Conservation (phyloP, 768 basidiomycete species). For the Tulasnella sp. region DNA sequence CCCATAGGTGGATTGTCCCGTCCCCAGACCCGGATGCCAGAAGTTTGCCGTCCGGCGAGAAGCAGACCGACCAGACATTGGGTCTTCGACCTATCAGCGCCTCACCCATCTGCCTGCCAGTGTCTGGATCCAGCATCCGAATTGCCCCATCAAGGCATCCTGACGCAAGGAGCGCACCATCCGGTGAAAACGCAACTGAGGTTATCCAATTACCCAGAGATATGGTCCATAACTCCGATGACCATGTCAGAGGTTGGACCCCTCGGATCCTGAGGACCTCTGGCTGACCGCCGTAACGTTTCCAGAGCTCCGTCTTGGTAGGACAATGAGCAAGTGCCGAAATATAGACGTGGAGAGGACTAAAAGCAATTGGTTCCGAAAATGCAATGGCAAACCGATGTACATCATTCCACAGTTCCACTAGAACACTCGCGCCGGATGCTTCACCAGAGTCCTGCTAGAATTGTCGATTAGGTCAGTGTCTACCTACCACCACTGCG, state of each 20-base stretch:
- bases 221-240: not conserved
- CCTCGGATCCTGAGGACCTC: too few relatives aligned
- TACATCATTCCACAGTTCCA: not conserved
- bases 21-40: not conserved
- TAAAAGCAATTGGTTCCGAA: not conserved
- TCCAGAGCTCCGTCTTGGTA: not conserved
- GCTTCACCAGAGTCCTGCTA: not conserved
- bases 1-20: not conserved
- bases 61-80: not conserved
- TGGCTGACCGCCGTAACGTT: not conserved
- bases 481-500: not conserved
- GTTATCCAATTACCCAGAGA: not conserved
- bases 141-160: not conserved
- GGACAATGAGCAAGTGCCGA: not conserved
- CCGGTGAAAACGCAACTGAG: not conserved
- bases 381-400: not conserved
- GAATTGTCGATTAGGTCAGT: not conserved
- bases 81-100: not conserved
- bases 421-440: not conserved
- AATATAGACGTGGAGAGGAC: not conserved
- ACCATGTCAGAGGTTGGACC: not conserved
- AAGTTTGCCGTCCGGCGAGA: not conserved
- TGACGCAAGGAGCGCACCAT: not conserved
- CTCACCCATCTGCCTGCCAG: not conserved
- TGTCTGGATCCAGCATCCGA: not conserved